phyloP scores from a whole-genome alignment of 495 filamentous ascomycete genomes.

The Patellaria atrata region DNA sequence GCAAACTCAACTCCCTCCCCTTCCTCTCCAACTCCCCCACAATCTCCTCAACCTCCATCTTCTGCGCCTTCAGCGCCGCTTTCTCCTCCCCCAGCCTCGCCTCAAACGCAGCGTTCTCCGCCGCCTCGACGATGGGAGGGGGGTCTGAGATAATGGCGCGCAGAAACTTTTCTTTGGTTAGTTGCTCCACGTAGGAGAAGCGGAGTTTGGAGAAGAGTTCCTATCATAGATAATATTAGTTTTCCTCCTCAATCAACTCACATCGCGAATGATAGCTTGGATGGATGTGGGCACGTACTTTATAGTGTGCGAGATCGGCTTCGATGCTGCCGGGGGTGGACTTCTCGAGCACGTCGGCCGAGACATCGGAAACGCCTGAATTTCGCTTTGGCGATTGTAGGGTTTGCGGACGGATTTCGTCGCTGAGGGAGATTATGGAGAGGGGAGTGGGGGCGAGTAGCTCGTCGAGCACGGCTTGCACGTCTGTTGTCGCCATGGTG shows the following conservation, averaged over 20 bases:
- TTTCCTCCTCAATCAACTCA: not conserved
- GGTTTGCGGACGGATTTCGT: constrained; percentile 37
- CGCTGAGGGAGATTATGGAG: constrained; percentile 60
- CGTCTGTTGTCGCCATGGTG: constrained; percentile 25
- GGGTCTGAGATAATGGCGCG: constrained; percentile 71
- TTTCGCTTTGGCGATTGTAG: constrained; percentile 28
- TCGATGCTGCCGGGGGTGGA: constrained; percentile 63
- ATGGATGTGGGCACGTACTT: constrained; percentile 33
- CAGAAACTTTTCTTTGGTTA: constrained; percentile 69
- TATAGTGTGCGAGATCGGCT: constrained; percentile 79
- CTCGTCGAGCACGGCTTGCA: constrained; percentile 8
- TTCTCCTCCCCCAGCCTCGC: constrained; percentile 55
- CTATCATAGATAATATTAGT: constrained; percentile 20
- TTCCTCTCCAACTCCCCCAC: constrained; percentile 55
- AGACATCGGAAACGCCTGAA: constrained; percentile 53
- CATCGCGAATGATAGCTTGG: not conserved
- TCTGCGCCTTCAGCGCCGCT: constrained; percentile 57
- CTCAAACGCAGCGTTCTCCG: constrained; percentile 75
- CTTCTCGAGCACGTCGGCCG: constrained; percentile 45
- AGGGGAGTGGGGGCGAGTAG: constrained; percentile 25
- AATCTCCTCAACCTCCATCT: constrained; percentile 62
- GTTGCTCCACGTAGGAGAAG: constrained; percentile 81
- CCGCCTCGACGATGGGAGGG: constrained; percentile 63
- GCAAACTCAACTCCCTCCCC: constrained; percentile 41
- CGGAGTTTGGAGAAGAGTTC: constrained; percentile 92